Evolutionary conservation across 768 basidiomycete species (phyloP).

Genomic region (Boletus rubroflammeus): DNA sequence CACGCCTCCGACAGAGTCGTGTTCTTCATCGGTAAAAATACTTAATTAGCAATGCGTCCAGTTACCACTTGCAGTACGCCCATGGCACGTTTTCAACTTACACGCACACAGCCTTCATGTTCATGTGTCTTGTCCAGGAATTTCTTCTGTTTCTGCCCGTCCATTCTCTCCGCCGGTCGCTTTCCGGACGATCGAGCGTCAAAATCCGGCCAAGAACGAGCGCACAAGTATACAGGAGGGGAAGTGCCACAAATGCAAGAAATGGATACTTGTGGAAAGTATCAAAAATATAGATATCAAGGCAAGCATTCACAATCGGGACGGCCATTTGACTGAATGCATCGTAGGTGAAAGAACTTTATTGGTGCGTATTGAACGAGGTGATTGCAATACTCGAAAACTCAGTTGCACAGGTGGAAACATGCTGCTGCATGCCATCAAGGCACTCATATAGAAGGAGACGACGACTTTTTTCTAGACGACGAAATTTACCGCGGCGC

Average conservation of each 20-base stretch:
- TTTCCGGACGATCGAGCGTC: constrained; percentile 49
- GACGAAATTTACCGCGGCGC: constrained; percentile 42
- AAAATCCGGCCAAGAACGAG: constrained; percentile 54
- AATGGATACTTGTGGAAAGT: constrained; percentile 72
- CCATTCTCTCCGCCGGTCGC: constrained; percentile 77
- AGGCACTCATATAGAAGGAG: constrained; percentile 50
- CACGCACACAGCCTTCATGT: neutral
- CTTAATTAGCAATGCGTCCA: constrained; percentile 27
- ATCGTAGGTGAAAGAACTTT: constrained; percentile 63
- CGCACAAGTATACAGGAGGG: constrained; percentile 60
- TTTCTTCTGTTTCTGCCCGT: constrained; percentile 60
- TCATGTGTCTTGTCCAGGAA: constrained; percentile 42
- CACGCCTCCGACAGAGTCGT: constrained; percentile 17
- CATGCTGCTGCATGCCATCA: constrained; percentile 78
- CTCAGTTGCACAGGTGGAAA: constrained; percentile 59
- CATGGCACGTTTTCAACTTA: constrained; percentile 49
- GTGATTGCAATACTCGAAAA: neutral
- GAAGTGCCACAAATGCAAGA: constrained; percentile 71
- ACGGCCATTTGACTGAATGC: neutral
- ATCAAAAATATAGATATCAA: constrained; percentile 72
- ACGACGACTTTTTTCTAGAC: constrained; percentile 53
- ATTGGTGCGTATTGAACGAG: constrained; percentile 53
- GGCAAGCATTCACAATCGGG: constrained; percentile 33
- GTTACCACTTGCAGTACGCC: constrained; percentile 80
- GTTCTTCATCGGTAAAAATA: neutral